These are phyloP conservation scores for Pseudozyma flocculosa DNA, from an alignment of 1,284 basidiomycete genomes.

Conservation along the genomic window DNA sequence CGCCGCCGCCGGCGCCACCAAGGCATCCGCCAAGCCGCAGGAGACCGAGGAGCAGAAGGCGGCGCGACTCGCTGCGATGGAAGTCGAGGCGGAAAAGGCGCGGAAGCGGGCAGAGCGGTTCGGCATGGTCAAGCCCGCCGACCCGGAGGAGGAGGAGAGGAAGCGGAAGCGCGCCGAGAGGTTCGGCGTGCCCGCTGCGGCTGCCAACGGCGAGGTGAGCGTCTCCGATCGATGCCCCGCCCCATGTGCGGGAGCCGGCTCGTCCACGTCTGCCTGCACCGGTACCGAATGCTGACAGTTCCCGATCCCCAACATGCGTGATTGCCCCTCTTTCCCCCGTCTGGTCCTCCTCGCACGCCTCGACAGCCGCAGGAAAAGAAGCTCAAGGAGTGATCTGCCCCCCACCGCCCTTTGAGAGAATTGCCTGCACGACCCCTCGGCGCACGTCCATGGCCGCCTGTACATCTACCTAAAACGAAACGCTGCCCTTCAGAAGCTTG, in stretches of 20 bases:
- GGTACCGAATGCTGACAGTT: too few relatives aligned
- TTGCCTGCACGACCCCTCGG: too few relatives aligned
- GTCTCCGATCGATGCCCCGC: too few relatives aligned
- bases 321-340: not conserved
- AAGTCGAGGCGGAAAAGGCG: constrained; percentile 36
- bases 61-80: constrained; percentile 8
- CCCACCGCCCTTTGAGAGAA: not conserved
- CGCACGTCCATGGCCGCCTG: too few relatives aligned
- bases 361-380: constrained; percentile 6
- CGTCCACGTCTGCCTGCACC: too few relatives aligned
- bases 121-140: constrained; percentile 15
- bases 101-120: constrained; percentile 45
- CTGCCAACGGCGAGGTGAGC: not conserved
- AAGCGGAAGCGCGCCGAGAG: constrained; percentile 28
- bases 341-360: not conserved
- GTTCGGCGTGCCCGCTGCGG: constrained; percentile 1
- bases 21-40: constrained; percentile 1
- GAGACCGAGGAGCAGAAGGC: constrained; percentile 32
- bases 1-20: not conserved
- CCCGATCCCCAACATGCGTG: too few relatives aligned
- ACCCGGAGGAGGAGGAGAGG: constrained; percentile 25
- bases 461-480: too few relatives aligned
- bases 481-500: too few relatives aligned
- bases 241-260: too few relatives aligned
- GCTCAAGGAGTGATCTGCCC: constrained; percentile 6